Conservation (phyloP, 192 early-diverging fungal species). For the Backusella luteola region DNA sequence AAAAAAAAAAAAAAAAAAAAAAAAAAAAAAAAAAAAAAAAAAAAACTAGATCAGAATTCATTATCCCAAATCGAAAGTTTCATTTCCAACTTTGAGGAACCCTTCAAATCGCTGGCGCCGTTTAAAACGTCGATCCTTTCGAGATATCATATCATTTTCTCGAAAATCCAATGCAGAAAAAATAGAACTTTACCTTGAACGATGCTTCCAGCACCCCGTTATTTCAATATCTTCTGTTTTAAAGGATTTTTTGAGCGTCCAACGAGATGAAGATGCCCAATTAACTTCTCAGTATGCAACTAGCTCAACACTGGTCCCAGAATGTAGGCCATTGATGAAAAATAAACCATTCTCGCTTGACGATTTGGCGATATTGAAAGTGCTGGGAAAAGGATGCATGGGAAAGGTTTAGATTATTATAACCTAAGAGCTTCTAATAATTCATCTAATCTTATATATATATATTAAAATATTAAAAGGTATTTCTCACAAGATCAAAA, state of each 20-base stretch:
- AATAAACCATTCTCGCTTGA: slow-evolving; percentile 16
- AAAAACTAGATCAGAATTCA: slow-evolving; percentile 23
- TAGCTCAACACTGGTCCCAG: not conserved
- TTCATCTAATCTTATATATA: not conserved
- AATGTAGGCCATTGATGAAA: not conserved
- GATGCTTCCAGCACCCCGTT: slow-evolving; percentile 38
- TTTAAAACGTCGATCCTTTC: slow-evolving; percentile 22
- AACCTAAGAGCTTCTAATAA: not conserved
- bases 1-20: not conserved
- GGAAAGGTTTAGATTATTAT: slow-evolving; percentile 65
- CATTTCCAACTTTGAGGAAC: slow-evolving; percentile 22
- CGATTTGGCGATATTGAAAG: slow-evolving; percentile 68
- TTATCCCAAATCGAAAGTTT: slow-evolving; percentile 32
- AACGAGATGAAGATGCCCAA: slow-evolving; percentile 45
- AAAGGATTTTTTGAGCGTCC: slow-evolving; percentile 46
- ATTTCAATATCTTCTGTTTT: slow-evolving; percentile 40
- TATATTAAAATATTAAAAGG: slow-evolving; percentile 26
- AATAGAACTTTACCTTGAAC: slow-evolving; percentile 47
- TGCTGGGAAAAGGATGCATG: slow-evolving; percentile 80
- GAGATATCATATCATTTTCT: slow-evolving; percentile 15
- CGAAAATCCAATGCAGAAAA: slow-evolving; percentile 49
- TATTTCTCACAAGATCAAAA: slow-evolving; percentile 59
- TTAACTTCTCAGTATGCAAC: slow-evolving; percentile 10
- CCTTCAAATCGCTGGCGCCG: slow-evolving; percentile 15
- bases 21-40: not conserved